phyloP scores from a whole-genome alignment of 176 grass and related monocot genomes.

The Stipa capillata region DNA sequence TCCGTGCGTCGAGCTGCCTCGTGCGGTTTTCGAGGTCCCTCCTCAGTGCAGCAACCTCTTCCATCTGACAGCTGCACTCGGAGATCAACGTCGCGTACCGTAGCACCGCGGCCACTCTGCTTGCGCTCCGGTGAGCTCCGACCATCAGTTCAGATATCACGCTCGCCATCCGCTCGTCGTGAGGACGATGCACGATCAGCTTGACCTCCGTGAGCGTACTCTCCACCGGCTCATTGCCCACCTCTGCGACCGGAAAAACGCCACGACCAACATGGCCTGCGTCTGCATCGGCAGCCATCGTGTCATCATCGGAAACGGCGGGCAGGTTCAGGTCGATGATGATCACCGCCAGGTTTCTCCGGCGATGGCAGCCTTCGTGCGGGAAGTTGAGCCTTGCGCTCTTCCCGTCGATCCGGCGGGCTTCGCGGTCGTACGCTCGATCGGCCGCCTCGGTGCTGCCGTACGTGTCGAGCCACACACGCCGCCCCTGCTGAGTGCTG shows the following conservation, averaged over 20 bases:
- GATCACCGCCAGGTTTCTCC: background rate
- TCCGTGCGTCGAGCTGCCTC: slow-evolving; percentile 1
- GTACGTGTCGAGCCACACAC: slow-evolving; percentile 77
- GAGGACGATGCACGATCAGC: background rate
- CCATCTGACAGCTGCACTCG: background rate
- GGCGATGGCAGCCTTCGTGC: slow-evolving; percentile 1
- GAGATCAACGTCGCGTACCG: background rate
- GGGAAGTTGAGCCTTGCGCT: slow-evolving; percentile 73
- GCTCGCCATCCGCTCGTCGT: background rate
- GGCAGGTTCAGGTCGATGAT: slow-evolving; percentile 38
- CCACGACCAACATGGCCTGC: too few relatives aligned
- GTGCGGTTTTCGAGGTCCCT: slow-evolving; percentile 12
- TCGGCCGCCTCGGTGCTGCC: slow-evolving; percentile 63
- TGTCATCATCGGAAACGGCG: background rate
- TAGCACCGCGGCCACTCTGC: background rate
- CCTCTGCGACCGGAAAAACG: too few relatives aligned
- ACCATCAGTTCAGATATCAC: background rate
- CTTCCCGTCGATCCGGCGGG: slow-evolving; percentile 55
- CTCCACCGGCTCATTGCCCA: background rate
- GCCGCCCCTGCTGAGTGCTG: slow-evolving; percentile 31
- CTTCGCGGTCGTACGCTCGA: slow-evolving; percentile 53
- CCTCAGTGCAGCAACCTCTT: background rate
- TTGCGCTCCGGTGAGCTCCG: background rate
- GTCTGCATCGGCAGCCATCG: background rate
- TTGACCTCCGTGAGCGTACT: background rate